Evolutionary conservation across 768 basidiomycete genomes (phyloP), one percentile per base, ranked within the genome.

Genomic region (Mycena latifolia): DNA sequence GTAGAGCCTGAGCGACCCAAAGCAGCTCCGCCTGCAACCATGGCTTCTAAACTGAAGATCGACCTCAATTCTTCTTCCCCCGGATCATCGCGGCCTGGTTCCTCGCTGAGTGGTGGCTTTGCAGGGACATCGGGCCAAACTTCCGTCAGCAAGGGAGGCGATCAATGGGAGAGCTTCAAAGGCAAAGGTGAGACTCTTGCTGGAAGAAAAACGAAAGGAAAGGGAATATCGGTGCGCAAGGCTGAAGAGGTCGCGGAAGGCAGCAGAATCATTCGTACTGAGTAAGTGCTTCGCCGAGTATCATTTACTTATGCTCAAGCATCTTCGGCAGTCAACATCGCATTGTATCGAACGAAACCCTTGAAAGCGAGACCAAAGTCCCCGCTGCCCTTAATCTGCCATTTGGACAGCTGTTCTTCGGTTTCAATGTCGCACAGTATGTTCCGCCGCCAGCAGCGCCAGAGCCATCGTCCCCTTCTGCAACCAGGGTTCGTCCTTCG

Each of bases 11-110:
- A 95, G 70, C 87, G 92, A 50, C 91, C 92, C 1, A 92, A 94
- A 71, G 88, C 95, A 3, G 86, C 88, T 3, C 89, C 95, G 0
- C 91, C 90, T 3, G 76, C 91, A 24, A 98, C 97, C 3, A 99
- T 99, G 97, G 96, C 96, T 3, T 92, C 92, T 31, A 99, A 98
- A 79, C 87, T 99, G 59, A 95, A 95, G 78, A 98, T 99, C 61
- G 96, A 99, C 76, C 80, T 95, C 31, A 89, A 91, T 73, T 92
- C 92, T 2, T 89, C 91, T 18, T 95, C 94, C 4, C 95, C 94
- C 5, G 93, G 92, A 18, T 94, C 92, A 0, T 94, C 92, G 24
- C 83, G 95, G 45, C 93, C 95, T 10, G 88, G 86, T 0, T 94
- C 92, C 5, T 86, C 92, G 5, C 75, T 94, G 66, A 85, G 86